Evolutionary conservation across 345 rosid genomes (phyloP), one percentile per base, ranked within the genome.

Genomic region (Laguncularia racemosa): DNA sequence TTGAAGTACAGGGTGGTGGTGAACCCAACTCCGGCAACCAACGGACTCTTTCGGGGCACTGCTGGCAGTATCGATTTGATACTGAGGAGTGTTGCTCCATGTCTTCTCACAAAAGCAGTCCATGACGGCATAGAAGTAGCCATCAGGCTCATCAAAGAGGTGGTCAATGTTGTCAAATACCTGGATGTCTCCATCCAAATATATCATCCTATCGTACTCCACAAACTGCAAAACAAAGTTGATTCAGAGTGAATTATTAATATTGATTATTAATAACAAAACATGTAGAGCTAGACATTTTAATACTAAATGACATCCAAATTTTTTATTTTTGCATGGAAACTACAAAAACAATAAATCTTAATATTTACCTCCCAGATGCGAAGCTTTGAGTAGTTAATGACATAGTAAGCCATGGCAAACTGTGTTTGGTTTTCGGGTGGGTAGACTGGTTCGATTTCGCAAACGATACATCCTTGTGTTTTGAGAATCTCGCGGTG

Each of bases 141-240:
- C 87, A 19, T 57, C 64, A 3, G 68, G 64, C 12, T 55, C 20
- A 12, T 82, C 86, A 23, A 85, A 85, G 3, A 85, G 78, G 52
- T 82, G 84, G 68, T 85, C 92, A 7, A 85, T 74, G 53, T 74
- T 82, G 2, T 61, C 76, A 13, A 72, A 82, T 12, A 85, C 91
- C 7, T 80, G 86, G 33, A 85, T 82, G 43, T 85, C 88, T 2
- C 88, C 92, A 40, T 85, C 92, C 54, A 82, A 60, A 46, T 85
- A 85, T 54, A 85, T 62, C 86, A 82, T 80, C 81, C 72, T 82
- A 44, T 74, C 81, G 50, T 78, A 81, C 63, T 85, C 88, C 73
- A 74, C 76, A 26, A 26, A 26, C 28, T 26, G 28, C 28, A 26
- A 26, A 26, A 2, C 28, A 26, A 26, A 2, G 6, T 26, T 26